Base-by-base conservation (phyloP, 1,139 yeast species). In the Nakaseomyces bracarensis region DNA sequence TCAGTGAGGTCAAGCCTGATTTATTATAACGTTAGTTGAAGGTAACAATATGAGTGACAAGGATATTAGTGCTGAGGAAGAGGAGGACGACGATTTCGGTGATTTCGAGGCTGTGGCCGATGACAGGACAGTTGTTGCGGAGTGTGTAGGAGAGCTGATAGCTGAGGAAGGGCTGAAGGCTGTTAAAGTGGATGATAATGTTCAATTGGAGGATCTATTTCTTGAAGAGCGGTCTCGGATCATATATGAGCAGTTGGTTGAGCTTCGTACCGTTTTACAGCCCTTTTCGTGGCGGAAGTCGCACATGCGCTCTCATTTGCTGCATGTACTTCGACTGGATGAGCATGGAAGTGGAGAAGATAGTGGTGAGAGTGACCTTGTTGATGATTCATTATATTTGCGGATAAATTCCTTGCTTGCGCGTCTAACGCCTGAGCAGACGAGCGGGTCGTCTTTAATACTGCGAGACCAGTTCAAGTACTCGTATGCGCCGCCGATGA, bases 211-310 rank as follows among this genome's bases (percentile, higher is more conserved):
- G 11, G 50, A 50, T n/a, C 39, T 57, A 29, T 37, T 58, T 5
- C 21, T 34, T 20, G 57, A 49, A 13, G 61, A 56, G 36, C 46
- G 63, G 37, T 57, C 61, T 9, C 44, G 46, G 22, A 53, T 58
- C 8, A 54, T 59, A 2, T 59, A 58, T 34, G 54, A 57, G 33
- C 61, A 57, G 38, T 42, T 59, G 34, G 55, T 57, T 7, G 51
- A 49, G n/a, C 43, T 50, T 31, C 48, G 48, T 16, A 43, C 53
- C 9, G 47, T 43, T 6, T 38, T 52, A 15, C 47, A 46, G 16
- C 59, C 61, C 3, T 49, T 57, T 20, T 43, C 48, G 9, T 59
- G 63, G 63, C 48, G 47, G n/a, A 49, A 47, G 22, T 56, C 61
- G 5, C 45, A 49, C 23, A 33, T 58, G 39, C 48, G 55, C 31